Conservation (phyloP, 805 yeast species). For the Tetrapisispora taiwanensis region DNA sequence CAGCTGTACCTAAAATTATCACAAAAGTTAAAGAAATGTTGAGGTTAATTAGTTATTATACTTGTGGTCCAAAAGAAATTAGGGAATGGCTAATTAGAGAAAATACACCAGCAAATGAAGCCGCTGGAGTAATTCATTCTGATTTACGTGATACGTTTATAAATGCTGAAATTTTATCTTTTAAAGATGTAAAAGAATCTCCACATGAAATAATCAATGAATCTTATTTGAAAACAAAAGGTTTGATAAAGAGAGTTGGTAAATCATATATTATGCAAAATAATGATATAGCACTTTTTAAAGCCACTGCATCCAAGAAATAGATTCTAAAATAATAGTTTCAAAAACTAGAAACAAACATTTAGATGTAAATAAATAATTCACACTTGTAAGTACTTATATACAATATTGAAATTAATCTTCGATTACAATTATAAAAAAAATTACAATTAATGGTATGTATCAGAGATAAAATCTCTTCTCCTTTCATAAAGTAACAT, state of each 20-base stretch:
- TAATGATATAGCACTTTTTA: slow-evolving; percentile 70
- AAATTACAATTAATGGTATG: slow-evolving; percentile 3
- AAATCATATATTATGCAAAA: slow-evolving; percentile 69
- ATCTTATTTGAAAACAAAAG: slow-evolving; percentile 20
- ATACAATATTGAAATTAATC: too few species aligned
- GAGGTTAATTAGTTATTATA: slow-evolving; percentile 70
- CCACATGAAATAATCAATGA: slow-evolving; percentile 10
- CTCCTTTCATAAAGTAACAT: slow-evolving; percentile 14
- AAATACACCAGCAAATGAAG: slow-evolving; percentile 74
- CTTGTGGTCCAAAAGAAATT: slow-evolving; percentile 79
- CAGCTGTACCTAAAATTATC: slow-evolving; percentile 57
- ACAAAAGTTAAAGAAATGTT: slow-evolving; percentile 55
- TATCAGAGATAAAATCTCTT: slow-evolving; percentile 30
- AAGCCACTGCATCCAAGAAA: slow-evolving; percentile 57
- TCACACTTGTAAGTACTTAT: neutral
- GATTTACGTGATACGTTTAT: slow-evolving; percentile 76
- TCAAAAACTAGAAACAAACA: too few species aligned
- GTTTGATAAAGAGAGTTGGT: slow-evolving; percentile 37
- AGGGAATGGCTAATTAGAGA: slow-evolving; percentile 81
- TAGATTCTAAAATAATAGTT: slow-evolving; percentile 5
- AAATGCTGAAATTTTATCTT: slow-evolving; percentile 64
- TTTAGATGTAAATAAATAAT: too few species aligned
- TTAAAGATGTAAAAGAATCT: slow-evolving; percentile 39
- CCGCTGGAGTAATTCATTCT: slow-evolving; percentile 84
- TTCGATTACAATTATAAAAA: neutral